phyloP scores from a whole-genome alignment of 1,284 basidiomycete species.

The Trametes hirsuta region DNA sequence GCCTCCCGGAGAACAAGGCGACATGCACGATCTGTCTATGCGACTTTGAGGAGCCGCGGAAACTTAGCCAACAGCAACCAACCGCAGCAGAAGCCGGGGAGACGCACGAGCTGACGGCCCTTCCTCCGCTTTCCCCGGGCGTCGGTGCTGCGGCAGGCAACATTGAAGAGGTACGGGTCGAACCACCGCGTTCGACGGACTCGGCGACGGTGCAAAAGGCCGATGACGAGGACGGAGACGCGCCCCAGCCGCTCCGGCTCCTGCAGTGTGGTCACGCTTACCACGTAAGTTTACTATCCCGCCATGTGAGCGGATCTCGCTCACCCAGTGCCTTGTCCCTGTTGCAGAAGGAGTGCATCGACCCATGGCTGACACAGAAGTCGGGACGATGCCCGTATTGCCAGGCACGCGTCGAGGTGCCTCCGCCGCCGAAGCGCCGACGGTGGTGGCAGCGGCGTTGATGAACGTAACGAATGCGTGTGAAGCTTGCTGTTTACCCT shows the following conservation, averaged over 20 bases:
- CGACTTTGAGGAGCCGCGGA: conserved; percentile 74
- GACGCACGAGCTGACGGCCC: conserved; percentile 3
- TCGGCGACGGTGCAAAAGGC: conserved; percentile 48
- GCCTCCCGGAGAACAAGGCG: conserved; percentile 73
- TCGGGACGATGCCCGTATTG: conserved; percentile 78
- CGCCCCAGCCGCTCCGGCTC: conserved; percentile 68
- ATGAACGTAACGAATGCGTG: neutral
- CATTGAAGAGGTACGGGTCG: conserved; percentile 34
- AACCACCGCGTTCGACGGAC: conserved; percentile 27
- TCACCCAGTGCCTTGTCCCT: neutral
- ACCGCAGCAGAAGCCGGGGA: conserved; percentile 10
- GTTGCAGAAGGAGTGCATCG: conserved; percentile 68
- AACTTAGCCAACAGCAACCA: conserved; percentile 25
- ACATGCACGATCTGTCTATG: conserved; percentile 76
- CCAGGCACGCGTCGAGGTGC: conserved; percentile 51
- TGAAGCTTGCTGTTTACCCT: too few species aligned
- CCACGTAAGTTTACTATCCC: conserved; percentile 53
- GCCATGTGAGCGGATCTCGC: neutral
- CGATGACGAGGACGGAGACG: conserved; percentile 58
- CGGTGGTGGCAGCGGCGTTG: conserved; percentile 1
- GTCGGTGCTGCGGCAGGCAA: conserved; percentile 23
- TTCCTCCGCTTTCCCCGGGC: conserved; percentile 13
- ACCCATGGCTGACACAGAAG: conserved; percentile 73
- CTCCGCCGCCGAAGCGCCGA: conserved; percentile 1
- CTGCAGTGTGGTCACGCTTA: conserved; percentile 77